Evolutionary conservation across 768 basidiomycete genomes (phyloP), one percentile per base, ranked within the genome.

Genomic region (Mycena leptocephala): DNA sequence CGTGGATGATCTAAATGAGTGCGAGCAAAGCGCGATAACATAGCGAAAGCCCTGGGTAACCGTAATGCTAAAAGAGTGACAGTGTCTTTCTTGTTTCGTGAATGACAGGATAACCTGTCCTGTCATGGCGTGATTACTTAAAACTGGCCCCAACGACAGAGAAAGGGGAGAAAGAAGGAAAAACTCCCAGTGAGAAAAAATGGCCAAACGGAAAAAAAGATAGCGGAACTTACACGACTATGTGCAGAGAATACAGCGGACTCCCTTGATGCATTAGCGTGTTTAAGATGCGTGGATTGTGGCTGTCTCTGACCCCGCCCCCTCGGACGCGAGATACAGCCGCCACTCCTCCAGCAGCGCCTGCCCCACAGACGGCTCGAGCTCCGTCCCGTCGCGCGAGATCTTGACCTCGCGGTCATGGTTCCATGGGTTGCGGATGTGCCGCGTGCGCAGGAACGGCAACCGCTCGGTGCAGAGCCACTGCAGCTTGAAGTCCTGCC

Each of bases 351-450:
- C 92, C 69, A 97, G 67, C 46, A 97, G 83, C 77, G 84, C 87
- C 78, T 92, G 88, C 28, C 95, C 95, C 18, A 95, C 90, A 1
- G 80, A 80, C 3, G 97, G 96, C 82, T 98, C 97, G 24, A 99
- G 83, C 82, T 98, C 97, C 2, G 97, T 98, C 20, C 97, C 97
- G n/a, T n/a, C n/a, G n/a, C n/a, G n/a, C n/a, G n/a, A n/a, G n/a
- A n/a, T n/a, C n/a, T n/a, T n/a, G n/a, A n/a, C n/a, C n/a, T n/a
- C n/a, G n/a, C n/a, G n/a, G n/a, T n/a, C n/a, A n/a, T n/a, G n/a
- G n/a, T n/a, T n/a, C n/a, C n/a, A n/a, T n/a, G n/a, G n/a, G n/a
- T n/a, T n/a, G n/a, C n/a, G n/a, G n/a, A n/a, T n/a, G n/a, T n/a
- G n/a, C n/a, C n/a, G n/a, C n/a, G n/a, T n/a, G n/a, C n/a, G n/a